These are phyloP conservation scores for Globisporangium radiosum DNA, from an alignment of 352 stramenopile species.

Conservation along the genomic window DNA sequence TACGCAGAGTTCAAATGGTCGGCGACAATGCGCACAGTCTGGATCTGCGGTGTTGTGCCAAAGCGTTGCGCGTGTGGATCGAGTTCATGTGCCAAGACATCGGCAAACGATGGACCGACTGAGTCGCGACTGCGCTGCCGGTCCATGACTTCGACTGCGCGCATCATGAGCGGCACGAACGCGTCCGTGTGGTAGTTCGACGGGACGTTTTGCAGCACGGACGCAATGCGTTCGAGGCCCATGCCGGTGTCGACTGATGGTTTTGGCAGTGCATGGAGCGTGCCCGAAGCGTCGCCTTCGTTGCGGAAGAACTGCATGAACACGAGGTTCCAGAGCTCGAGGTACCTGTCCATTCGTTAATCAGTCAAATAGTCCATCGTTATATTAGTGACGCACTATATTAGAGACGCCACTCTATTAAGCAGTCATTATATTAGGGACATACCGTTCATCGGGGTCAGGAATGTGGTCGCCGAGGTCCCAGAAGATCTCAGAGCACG, in stretches of 20 bases:
- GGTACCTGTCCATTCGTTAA: conserved; percentile 50
- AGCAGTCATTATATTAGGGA: neutral
- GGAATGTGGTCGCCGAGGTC: conserved; percentile 77
- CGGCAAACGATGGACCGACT: conserved; percentile 19
- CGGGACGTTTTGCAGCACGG: conserved; percentile 91
- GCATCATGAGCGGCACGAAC: conserved; percentile 88
- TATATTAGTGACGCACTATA: conserved; percentile 1
- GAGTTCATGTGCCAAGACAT: conserved; percentile 36
- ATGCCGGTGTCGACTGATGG: conserved; percentile 97
- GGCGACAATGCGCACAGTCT: conserved; percentile 85
- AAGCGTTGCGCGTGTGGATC: conserved; percentile 37
- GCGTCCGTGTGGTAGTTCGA: conserved; percentile 97
- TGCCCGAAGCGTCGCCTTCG: conserved; percentile 42
- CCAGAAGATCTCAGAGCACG: conserved; percentile 95
- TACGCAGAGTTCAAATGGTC: conserved; percentile 96
- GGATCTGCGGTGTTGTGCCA: conserved; percentile 43
- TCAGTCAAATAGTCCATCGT: conserved; percentile 41
- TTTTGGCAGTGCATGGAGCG: conserved; percentile 76
- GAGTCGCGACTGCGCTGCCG: conserved; percentile 8
- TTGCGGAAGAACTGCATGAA: conserved; percentile 97
- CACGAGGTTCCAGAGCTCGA: conserved; percentile 98
- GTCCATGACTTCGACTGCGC: conserved; percentile 44
- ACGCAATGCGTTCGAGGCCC: conserved; percentile 94
- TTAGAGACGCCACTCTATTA: too few relatives aligned
- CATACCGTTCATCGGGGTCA: conserved; percentile 66